Conservation (phyloP, 768 basidiomycete species). For the Ramaria sp. region DNA sequence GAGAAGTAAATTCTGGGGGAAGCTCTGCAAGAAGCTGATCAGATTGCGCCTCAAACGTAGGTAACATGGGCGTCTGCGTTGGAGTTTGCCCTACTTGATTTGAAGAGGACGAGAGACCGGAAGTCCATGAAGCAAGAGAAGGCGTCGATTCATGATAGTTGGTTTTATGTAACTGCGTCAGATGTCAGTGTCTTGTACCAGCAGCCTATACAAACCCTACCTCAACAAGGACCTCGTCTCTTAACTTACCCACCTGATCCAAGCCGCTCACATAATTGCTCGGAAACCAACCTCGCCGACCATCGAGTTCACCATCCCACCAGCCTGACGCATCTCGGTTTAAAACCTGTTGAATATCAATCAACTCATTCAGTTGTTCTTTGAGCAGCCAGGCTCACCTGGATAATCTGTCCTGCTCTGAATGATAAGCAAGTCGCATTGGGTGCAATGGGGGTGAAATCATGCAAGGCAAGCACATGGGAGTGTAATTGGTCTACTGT, state of each 20-base stretch:
- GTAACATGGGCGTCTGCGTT: neutral
- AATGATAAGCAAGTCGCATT: slow-evolving; percentile 81
- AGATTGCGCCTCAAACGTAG: neutral
- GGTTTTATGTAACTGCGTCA: neutral
- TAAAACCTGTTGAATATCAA: slow-evolving; percentile 43
- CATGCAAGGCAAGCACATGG: slow-evolving; percentile 82
- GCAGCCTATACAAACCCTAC: neutral
- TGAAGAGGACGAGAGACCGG: neutral
- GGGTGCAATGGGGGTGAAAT: slow-evolving; percentile 64
- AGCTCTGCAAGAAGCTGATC: neutral
- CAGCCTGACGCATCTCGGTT: slow-evolving; percentile 84
- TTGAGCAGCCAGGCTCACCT: neutral
- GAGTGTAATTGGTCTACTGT: slow-evolving; percentile 31
- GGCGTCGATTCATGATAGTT: neutral
- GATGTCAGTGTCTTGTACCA: neutral
- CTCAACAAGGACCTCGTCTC: slow-evolving; percentile 8
- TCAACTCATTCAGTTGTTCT: neutral
- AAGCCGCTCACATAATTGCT: slow-evolving; percentile 80
- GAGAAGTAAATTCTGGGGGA: neutral
- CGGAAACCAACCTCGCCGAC: slow-evolving; percentile 92
- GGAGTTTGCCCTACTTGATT: neutral
- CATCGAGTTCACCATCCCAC: slow-evolving; percentile 97
- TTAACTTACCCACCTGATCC: slow-evolving; percentile 8
- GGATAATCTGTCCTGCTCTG: slow-evolving; percentile 68
- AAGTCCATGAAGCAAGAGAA: slow-evolving; percentile 8